Percentiles rank a stretch among this genome's conserved stretches.
These are phyloP conservation scores for Petunia axillaris DNA, from an alignment of 257 asterid species.

Conservation along the genomic window DNA sequence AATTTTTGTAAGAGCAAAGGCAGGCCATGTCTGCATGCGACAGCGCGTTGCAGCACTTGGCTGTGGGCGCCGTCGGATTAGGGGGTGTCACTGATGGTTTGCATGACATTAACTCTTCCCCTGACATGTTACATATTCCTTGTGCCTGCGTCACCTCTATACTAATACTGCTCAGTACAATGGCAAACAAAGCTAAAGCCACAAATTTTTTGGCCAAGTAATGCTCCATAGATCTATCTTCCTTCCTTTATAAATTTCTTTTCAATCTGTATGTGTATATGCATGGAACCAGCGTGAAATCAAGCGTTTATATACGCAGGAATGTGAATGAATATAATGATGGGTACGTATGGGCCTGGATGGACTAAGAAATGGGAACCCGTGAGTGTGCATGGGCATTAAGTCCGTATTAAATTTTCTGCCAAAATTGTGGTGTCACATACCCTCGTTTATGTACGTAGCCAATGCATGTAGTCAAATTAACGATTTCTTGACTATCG, in stretches of 20 bases:
- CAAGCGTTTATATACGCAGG: neutral
- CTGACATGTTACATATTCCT: conserved; percentile 59
- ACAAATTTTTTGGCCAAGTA: neutral
- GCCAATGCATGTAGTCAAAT: neutral
- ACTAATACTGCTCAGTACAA: neutral
- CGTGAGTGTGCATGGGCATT: neutral
- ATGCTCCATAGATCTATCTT: neutral
- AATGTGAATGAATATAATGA: neutral
- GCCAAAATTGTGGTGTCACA: neutral
- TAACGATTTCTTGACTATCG: neutral
- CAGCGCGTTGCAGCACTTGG: conserved; percentile 48
- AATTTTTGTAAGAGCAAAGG: conserved; percentile 53
- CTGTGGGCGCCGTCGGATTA: conserved; percentile 50
- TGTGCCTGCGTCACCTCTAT: neutral
- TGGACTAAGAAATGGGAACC: neutral
- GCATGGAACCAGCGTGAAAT: neutral
- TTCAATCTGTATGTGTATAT: neutral
- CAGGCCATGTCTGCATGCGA: conserved; percentile 50
- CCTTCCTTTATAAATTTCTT: neutral
- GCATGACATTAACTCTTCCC: conserved; percentile 59
- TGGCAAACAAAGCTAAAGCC: neutral
- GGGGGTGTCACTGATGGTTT: conserved; percentile 62
- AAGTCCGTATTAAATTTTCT: neutral
- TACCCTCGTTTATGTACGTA: neutral
- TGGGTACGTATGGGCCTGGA: neutral